Percentiles rank a stretch among this genome's conserved stretches.
Evolutionary conservation across 164 flowering plant genomes (phyloP).

Genomic region (Euptelea pleiosperma): DNA sequence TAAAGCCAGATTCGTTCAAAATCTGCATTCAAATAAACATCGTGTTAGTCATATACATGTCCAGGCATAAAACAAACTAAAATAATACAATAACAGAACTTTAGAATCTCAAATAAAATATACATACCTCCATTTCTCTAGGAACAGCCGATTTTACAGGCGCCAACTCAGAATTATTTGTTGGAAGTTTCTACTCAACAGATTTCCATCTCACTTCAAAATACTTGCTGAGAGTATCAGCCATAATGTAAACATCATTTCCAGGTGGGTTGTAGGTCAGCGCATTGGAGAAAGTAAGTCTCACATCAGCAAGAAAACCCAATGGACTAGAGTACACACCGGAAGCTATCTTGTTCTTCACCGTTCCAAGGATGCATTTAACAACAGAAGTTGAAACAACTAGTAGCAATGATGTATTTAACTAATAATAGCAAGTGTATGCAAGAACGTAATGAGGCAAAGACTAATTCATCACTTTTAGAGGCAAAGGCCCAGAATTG

Average conservation of each 20-base stretch:
- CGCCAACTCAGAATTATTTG: constrained; percentile 10
- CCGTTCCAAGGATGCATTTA: constrained; percentile 81
- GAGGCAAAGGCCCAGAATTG: no score
- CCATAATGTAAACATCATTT: constrained; percentile 68
- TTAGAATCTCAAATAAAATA: not conserved
- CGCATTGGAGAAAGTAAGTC: constrained; percentile 79
- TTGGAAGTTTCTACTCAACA: constrained; percentile 59
- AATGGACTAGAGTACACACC: constrained; percentile 48
- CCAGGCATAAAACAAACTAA: not conserved
- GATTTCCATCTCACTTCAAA: constrained; percentile 80
- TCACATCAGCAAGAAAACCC: constrained; percentile 70
- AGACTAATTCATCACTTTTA: no score
- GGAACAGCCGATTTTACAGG: constrained; percentile 24
- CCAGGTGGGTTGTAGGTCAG: constrained; percentile 75
- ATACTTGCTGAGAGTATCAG: constrained; percentile 47
- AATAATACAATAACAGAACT: not conserved
- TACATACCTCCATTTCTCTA: constrained; percentile 56
- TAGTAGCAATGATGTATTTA: no score
- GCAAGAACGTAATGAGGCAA: no score
- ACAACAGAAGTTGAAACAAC: no score
- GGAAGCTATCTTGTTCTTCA: constrained; percentile 46
- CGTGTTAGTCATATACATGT: not conserved
- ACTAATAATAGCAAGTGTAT: no score
- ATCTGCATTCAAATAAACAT: constrained; percentile 33
- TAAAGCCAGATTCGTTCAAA: constrained; percentile 56